Base-by-base conservation (phyloP, 768 basidiomycete species). In the Sporobolomyces roseus region DNA sequence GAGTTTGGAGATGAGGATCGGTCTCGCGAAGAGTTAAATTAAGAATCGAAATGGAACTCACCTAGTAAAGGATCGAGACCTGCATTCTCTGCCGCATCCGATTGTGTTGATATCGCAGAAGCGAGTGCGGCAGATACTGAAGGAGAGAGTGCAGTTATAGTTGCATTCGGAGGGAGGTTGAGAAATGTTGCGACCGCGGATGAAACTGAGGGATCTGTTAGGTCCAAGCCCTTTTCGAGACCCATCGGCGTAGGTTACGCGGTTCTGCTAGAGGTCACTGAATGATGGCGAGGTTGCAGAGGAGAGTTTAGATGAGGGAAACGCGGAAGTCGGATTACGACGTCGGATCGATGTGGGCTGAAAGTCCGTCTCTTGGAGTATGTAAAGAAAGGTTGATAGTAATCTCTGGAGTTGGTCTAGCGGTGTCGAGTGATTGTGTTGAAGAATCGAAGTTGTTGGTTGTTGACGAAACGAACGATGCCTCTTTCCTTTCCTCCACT, bases 1-100 rank as follows among this genome's bases (percentile, higher is more conserved):
- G 38, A 41, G 17, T 17, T 41, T 9, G 38, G 38, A 17, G 9
- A 41, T 9, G 38, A 41, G 38, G 17, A 17, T 9, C 10, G 38
- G 38, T 17, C n/a, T n/a, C n/a, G n/a, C n/a, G n/a, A n/a, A n/a
- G n/a, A n/a, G n/a, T n/a, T n/a, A n/a, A n/a, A n/a, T n/a, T n/a
- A n/a, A 17, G 10, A 51, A 12, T 19, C 17, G 13, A 9, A 27
- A 29, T 30, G 2, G 12, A 49, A n/a, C 68, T 30, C 1, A 70
- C 68, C 63, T 21, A 45, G 60, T 0, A 65, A 45, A 1, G 64
- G 61, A 23, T 70, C 66, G 21, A 54, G 46, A 3, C 48, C 36
- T 21, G 23, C 43, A 0, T 63, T 48, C 0, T 32, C 30, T 7
- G 38, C 45, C 12, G 38, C 61, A 27, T 43, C 38, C 0, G 32